A percentile compares a stretch with the other conserved stretches of the same genome.
Conservation (phyloP, 257 asterid species). For the Solanum lycopersicoides region DNA sequence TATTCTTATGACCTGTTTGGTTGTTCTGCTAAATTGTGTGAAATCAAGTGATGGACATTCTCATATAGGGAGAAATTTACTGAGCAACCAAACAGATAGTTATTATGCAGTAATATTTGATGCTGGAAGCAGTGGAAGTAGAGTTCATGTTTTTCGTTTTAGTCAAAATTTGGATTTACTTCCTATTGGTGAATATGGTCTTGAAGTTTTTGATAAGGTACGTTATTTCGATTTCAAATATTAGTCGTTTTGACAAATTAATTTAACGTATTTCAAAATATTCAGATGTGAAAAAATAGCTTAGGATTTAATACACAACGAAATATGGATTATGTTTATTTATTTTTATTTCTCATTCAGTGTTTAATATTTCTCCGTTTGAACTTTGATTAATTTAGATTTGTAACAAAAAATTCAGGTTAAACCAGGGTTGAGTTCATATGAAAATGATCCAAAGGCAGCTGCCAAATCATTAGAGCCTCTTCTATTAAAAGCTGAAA, state of each 20-base stretch:
- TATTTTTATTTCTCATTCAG: not conserved
- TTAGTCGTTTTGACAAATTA: not conserved
- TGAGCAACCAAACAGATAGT: not conserved
- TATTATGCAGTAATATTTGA: not conserved
- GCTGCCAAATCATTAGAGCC: conserved; percentile 8
- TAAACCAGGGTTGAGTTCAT: conserved; percentile 25
- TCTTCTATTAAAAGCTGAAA: conserved; percentile 7
- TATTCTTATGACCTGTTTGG: not conserved
- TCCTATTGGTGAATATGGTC: not conserved
- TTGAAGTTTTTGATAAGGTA: not conserved
- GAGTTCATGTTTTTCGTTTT: not conserved
- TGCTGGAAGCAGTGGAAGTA: not conserved
- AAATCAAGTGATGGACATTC: not conserved
- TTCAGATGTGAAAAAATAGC: not conserved
- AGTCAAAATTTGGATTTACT: not conserved
- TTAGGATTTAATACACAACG: not conserved
- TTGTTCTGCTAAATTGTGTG: not conserved
- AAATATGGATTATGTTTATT: not conserved
- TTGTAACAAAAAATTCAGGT: not conserved
- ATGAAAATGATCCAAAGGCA: conserved; percentile 14
- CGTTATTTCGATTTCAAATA: not conserved
- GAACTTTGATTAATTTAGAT: not conserved
- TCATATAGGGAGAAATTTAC: not conserved
- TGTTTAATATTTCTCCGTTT: not conserved
- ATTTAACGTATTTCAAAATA: not conserved